Conservation (phyloP, 768 basidiomycete species). For the Asterophora lycoperdoides region DNA sequence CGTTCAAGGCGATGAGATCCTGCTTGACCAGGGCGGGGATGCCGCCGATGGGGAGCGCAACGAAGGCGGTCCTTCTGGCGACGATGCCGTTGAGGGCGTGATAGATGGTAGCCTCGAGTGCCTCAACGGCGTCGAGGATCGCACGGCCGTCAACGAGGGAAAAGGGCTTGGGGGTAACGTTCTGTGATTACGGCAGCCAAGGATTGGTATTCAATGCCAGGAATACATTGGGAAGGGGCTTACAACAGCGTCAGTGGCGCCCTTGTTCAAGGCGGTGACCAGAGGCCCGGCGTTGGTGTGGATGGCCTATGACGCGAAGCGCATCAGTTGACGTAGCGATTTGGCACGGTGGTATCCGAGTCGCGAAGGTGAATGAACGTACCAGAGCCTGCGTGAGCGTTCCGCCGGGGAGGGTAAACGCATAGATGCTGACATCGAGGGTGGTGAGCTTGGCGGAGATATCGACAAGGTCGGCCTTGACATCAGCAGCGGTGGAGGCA, state of each 20-base stretch:
- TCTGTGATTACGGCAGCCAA: slow-evolving; percentile 6
- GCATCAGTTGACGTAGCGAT: neutral
- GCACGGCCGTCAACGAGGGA: slow-evolving; percentile 20
- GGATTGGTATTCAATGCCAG: neutral
- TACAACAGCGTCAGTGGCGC: slow-evolving; percentile 26
- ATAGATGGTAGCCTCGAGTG: slow-evolving; percentile 25
- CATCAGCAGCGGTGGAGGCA: slow-evolving; percentile 24
- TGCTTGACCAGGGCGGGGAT: slow-evolving; percentile 26
- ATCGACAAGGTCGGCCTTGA: slow-evolving; percentile 26
- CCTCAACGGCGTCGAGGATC: slow-evolving; percentile 21
- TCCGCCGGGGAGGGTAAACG: slow-evolving; percentile 21
- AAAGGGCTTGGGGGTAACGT: slow-evolving; percentile 19
- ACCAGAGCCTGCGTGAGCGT: slow-evolving; percentile 26
- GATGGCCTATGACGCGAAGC: slow-evolving; percentile 20
- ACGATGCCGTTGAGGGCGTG: slow-evolving; percentile 23
- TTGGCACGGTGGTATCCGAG: no score
- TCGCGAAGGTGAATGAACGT: neutral
- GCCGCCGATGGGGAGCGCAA: slow-evolving; percentile 27
- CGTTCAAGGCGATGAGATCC: slow-evolving; percentile 26
- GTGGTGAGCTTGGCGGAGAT: slow-evolving; percentile 25
- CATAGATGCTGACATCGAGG: slow-evolving; percentile 27
- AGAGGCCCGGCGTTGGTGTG: slow-evolving; percentile 25
- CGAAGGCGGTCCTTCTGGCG: slow-evolving; percentile 24
- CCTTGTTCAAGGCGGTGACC: slow-evolving; percentile 19
- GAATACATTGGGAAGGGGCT: neutral